Base-by-base conservation (phyloP, 169 alveolate species). In the Cytauxzoon felis region DNA sequence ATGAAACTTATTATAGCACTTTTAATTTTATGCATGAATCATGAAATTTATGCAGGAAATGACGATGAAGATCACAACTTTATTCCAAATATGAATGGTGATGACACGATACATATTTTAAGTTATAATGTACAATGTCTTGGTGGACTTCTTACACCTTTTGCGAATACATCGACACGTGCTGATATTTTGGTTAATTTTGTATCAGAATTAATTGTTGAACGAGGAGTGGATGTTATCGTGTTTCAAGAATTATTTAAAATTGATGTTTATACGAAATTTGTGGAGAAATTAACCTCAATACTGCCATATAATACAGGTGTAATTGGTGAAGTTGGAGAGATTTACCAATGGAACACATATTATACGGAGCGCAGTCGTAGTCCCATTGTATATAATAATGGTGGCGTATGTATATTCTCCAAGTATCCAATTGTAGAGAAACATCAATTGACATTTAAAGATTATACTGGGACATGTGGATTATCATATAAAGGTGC, bases 401-500 rank as follows among this genome's bases (percentile, higher is more conserved):
- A 34, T 9, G 83, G 73, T 2, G 86, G 86, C 0, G 41, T 64
- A n/a, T 26, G 70, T 36, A 76, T 76, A 1, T 64, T 76, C 30
- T 65, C 80, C 0, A 53, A 50, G 29, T 42, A 57, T 47, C 69
- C 66, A 0, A 76, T 76, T n/a, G 0, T 29, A 29, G 43, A 56
- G 9, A 56, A 34, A 24, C 56, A 54, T 21, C 32, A 51, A 29
- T 4, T 76, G 43, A 24, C 67, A 0, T 76, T 40, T 61, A 58
- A n/a, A 58, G 18, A 62, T 7, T 19, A 27, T 19, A 21, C 54
- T 26, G 38, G 38, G 8, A 50, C 69, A 13, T 8, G 49, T 24
- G 58, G 73, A 16, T 71, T 78, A 18, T 65, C 79, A 32, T 49
- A 72, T 27, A 88, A 87, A n/a, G 95, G 95, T 29, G 95, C 94